These are phyloP conservation scores for Aspergillus aculeatinus DNA, from an alignment of 2,329 filamentous ascomycete species.

Conservation along the genomic window DNA sequence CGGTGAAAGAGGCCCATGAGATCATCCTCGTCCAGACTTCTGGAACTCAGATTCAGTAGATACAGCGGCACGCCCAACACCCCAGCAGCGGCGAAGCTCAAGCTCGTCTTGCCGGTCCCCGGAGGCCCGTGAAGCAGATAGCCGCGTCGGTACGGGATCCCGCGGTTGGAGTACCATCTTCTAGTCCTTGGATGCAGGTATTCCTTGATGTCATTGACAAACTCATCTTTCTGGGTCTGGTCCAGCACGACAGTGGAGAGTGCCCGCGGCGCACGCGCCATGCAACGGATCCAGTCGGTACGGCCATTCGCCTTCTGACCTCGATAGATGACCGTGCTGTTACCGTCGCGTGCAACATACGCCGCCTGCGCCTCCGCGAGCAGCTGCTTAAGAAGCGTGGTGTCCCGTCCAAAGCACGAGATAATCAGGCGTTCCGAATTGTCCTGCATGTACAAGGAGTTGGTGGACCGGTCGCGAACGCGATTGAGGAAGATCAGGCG, in stretches of 20 bases:
- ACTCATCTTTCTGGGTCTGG: conserved; percentile 48
- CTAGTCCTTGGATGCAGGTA: conserved; percentile 54
- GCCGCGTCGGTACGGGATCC: conserved; percentile 81
- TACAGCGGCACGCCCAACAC: conserved; percentile 70
- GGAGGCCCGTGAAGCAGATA: conserved; percentile 80
- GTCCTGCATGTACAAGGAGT: conserved; percentile 13
- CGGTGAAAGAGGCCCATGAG: conserved; percentile 64
- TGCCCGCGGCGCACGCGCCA: conserved; percentile 49
- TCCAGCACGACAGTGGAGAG: conserved; percentile 58
- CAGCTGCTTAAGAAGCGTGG: conserved; percentile 34
- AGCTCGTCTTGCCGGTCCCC: conserved; percentile 74
- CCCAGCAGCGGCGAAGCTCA: conserved; percentile 69
- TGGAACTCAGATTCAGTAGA: conserved; percentile 67
- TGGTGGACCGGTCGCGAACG: conserved; percentile 27
- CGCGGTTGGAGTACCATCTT: conserved; percentile 77
- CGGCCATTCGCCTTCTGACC: conserved; percentile 26
- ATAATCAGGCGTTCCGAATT: conserved; percentile 33
- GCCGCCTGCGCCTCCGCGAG: conserved; percentile 37
- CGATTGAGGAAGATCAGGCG: conserved; percentile 48
- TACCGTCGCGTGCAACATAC: conserved; percentile 37
- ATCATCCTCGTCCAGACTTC: conserved; percentile 63
- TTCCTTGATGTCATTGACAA: conserved; percentile 57
- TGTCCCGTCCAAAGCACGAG: conserved; percentile 37
- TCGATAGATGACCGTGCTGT: conserved; percentile 41
- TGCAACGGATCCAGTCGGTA: conserved; percentile 36